Base-by-base conservation (phyloP, 352 stramenopile species). In the Phytophthora quininea region DNA sequence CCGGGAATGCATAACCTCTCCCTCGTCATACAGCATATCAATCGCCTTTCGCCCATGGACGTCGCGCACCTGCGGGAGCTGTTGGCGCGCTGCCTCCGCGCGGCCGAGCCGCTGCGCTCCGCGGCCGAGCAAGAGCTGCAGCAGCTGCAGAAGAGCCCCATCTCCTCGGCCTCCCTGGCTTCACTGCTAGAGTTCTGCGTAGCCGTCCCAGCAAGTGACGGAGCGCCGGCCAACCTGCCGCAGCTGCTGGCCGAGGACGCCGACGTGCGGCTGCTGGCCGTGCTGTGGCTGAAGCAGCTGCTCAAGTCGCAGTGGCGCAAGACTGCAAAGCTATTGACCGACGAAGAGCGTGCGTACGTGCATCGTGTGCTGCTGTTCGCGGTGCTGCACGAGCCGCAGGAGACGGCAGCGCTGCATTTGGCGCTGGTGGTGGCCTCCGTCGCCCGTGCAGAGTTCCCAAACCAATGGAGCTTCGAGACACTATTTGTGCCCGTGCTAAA, bases 201-300 rank as follows among this genome's bases (percentile, higher is more conserved):
- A 12, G 66, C 79, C 7, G 51, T 82, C 6, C 74, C 74, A 2
- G 71, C 67, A 15, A 56, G 55, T 38, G 66, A 83, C 35, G 61
- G 60, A 61, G 51, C 59, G 19, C 70, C 64, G 14, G 33, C 49
- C 33, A 77, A 81, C 37, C 54, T 77, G n/a, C 33, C 43, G 33
- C 62, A 73, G 8, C 53, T 84, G 37, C 46, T 47, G 0, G 46
- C 62, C 0, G 33, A 84, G 31, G 82, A 91, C 55, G 40, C 67
- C 14, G 69, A 89, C 64, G 56, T 90, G 67, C 82, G 85, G 46
- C 74, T 95, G 14, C 65, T 92, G 47, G 81, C 79, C 29, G 78
- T 85, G 51, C 71, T 95, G 12, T 95, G 87, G 85, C 77, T 95
- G 51, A 95, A 95, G 68, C 79, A 95, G 32, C 79, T 76, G 32